Conservation (phyloP, 495 filamentous ascomycete genomes). For the Aspergillus nidulans region DNA sequence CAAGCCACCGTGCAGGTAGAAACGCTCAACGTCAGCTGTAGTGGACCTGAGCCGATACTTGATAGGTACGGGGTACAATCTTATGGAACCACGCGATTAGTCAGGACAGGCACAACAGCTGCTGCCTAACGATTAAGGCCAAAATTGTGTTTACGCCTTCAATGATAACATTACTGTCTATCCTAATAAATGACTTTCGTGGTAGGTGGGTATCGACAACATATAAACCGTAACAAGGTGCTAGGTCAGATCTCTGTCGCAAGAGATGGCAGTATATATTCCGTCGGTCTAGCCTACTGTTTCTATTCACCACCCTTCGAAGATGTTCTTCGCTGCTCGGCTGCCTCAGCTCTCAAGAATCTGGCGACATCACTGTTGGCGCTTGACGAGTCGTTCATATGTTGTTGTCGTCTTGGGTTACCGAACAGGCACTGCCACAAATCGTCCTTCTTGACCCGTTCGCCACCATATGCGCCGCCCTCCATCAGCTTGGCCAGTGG, state of each 20-base stretch:
- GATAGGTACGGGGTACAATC: background rate
- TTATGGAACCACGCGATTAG: slow-evolving; percentile 6
- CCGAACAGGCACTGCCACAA: slow-evolving; percentile 90
- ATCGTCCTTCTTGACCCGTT: slow-evolving; percentile 73
- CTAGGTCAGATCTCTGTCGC: background rate
- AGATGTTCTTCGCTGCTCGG: slow-evolving; percentile 30
- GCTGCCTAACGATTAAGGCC: background rate
- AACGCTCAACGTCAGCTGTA: slow-evolving; percentile 13
- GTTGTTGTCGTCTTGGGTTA: slow-evolving; percentile 23
- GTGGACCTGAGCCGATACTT: slow-evolving; percentile 10
- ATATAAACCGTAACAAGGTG: background rate
- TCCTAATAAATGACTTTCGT: too few relatives aligned
- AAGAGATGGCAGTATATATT: background rate
- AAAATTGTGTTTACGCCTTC: too few relatives aligned
- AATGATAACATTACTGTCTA: too few relatives aligned
- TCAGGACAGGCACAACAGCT: slow-evolving; percentile 7
- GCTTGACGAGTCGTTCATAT: slow-evolving; percentile 15
- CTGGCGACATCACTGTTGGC: slow-evolving; percentile 39
- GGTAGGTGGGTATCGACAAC: background rate
- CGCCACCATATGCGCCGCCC: slow-evolving; percentile 67
- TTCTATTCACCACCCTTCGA: background rate
- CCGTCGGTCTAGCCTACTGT: background rate
- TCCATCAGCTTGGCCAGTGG: slow-evolving; percentile 62
- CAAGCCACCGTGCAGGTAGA: slow-evolving; percentile 7
- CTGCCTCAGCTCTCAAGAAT: slow-evolving; percentile 46